Base-by-base conservation (phyloP, 2,329 filamentous ascomycete genomes). In the Myriosclerotinia curreyana region DNA sequence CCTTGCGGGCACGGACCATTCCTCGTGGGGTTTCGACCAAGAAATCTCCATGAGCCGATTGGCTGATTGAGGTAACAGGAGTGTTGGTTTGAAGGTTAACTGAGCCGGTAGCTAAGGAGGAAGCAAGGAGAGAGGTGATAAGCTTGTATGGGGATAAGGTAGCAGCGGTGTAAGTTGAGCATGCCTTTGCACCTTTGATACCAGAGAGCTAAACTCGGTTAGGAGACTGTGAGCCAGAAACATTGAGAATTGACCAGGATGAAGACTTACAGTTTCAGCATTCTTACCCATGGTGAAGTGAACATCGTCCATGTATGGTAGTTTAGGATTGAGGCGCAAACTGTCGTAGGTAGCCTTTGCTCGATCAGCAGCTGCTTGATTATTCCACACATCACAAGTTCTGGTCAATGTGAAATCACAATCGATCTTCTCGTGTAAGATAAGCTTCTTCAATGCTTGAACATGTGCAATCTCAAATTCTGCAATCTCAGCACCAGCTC, bases 101-200 rank as follows among this genome's bases (percentile, higher is more conserved):
- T 4, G 70, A 74, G 15, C 76, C 78, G 12, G 46, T 58, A 5
- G 74, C 72, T 11, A 84, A 76, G 4, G 83, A 70, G 0, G 81
- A 76, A 55, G 80, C 75, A 1, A 87, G 74, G 0, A 86, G 78
- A 51, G 79, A 78, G 0, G 80, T 76, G 3, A 87, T 79, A 15
- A 86, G 77, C 70, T 87, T 87, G 72, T 87, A 87, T 1, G 85
- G 84, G 80, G 81, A 84, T 17, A 84, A 12, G 12, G 64, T 59
- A 2, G 62, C 70, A 6, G 70, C 70, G 20, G 68, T 67, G 36
- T 65, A 69, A 5, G 68, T 64, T 11, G 65, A 61, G 22, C 65
- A 67, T 5, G 44, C 66, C 38, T 64, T 65, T 12, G 68, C 69
- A 11, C 65, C 69, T 66, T 70, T 71, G 4, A 72, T 64, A n/a